Evolutionary conservation across 176 grass and related monocot species (phyloP).

Genomic region (Triticum dicoccoides): DNA sequence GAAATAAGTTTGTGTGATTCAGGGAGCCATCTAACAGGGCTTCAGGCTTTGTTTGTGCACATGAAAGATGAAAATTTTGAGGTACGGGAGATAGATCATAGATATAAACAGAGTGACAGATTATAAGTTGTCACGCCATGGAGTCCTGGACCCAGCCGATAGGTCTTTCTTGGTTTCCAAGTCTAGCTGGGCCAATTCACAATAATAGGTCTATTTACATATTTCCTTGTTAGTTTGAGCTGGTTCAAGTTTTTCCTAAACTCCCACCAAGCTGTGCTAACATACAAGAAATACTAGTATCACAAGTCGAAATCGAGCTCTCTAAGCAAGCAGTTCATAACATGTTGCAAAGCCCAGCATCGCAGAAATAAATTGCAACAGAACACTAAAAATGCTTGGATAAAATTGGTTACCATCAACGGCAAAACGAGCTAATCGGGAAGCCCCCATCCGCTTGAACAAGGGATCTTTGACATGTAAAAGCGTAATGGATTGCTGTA

Average conservation of each 20-base stretch:
- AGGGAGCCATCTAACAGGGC: not conserved
- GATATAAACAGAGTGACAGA: not conserved
- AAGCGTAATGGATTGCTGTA: slow-evolving; percentile 86
- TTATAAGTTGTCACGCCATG: not conserved
- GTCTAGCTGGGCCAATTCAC: not conserved
- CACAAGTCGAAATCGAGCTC: not conserved
- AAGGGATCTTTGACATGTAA: slow-evolving; percentile 88
- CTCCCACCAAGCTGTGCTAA: not conserved
- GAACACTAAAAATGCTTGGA: not conserved
- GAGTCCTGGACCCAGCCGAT: not conserved
- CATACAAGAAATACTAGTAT: not conserved
- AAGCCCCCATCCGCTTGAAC: slow-evolving; percentile 93
- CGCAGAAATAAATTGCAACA: slow-evolving; percentile 7
- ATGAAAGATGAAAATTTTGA: not conserved
- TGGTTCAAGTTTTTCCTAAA: not conserved
- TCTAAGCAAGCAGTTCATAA: not conserved
- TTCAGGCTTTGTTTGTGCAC: not conserved
- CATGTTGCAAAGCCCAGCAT: slow-evolving; percentile 6
- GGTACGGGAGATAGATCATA: not conserved
- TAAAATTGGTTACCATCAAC: slow-evolving; percentile 65
- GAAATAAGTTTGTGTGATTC: not conserved
- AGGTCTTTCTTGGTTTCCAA: not conserved
- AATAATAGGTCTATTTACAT: not conserved
- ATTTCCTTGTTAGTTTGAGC: not conserved
- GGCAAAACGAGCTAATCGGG: slow-evolving; percentile 77